Evolutionary conservation across 2,329 filamentous ascomycete species (phyloP).

Genomic region (Chrysosporium keratinophilum): DNA sequence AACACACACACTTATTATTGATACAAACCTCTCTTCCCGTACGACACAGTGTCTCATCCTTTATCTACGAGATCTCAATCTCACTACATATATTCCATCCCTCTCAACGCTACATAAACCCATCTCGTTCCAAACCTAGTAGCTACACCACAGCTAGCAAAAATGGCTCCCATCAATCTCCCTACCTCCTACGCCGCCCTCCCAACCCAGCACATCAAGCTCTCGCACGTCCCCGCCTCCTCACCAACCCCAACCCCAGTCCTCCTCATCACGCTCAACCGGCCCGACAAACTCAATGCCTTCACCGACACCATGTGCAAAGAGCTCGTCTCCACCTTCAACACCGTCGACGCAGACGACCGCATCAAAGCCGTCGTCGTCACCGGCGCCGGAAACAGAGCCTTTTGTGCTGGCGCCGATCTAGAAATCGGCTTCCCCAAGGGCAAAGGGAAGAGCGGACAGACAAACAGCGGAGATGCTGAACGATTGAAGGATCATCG

Average conservation of each 20-base stretch:
- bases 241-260: slow-evolving; percentile 43
- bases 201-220: slow-evolving; percentile 25
- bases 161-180: slow-evolving; percentile 13
- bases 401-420: slow-evolving; percentile 50
- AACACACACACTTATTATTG: too few species aligned
- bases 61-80: too few species aligned
- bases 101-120: not conserved
- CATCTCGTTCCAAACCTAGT: not conserved
- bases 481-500: slow-evolving; percentile 42
- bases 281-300: slow-evolving; percentile 50
- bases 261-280: slow-evolving; percentile 43
- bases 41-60: too few species aligned
- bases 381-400: slow-evolving; percentile 40
- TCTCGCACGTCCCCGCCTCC: slow-evolving; percentile 31
- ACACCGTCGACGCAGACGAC: slow-evolving; percentile 44
- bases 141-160: not conserved
- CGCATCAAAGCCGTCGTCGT: slow-evolving; percentile 46
- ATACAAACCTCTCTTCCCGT: too few species aligned
- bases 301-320: slow-evolving; percentile 44
- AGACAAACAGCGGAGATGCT: slow-evolving; percentile 25
- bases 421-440: slow-evolving; percentile 42
- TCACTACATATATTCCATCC: too few species aligned
- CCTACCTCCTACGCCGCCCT: slow-evolving; percentile 30
- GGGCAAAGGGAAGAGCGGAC: slow-evolving; percentile 7
- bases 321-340: slow-evolving; percentile 35